These are phyloP conservation scores for Gossypium rotundifolium DNA, from an alignment of 345 rosid species.

Conservation along the genomic window DNA sequence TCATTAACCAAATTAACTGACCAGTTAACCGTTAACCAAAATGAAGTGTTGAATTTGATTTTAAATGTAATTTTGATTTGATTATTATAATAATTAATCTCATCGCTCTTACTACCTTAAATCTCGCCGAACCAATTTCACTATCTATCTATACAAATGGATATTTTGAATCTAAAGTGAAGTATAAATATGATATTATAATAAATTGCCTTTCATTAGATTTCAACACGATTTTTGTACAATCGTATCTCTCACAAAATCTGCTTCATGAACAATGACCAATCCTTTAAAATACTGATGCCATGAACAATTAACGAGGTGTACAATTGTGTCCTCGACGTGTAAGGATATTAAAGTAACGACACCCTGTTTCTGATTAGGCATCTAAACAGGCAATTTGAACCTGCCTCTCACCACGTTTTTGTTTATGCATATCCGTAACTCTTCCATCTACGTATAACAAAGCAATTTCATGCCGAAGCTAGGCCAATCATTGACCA, in stretches of 20 bases:
- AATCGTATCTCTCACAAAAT: not conserved
- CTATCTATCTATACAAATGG: too few species aligned
- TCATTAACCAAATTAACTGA: too few species aligned
- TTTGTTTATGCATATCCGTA: too few species aligned
- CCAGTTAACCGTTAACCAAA: accelerated
- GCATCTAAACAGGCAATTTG: slow-evolving; percentile 31
- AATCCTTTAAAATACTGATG: not conserved
- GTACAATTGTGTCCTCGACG: slow-evolving; percentile 8
- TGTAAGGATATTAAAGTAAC: slow-evolving; percentile 25
- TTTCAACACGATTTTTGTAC: not conserved
- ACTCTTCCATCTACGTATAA: slow-evolving; percentile 12
- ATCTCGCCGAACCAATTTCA: too few species aligned
- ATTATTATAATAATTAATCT: too few species aligned
- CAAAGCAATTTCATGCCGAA: not conserved
- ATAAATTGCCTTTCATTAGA: not conserved
- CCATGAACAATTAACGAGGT: not conserved
- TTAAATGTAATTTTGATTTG: too few species aligned
- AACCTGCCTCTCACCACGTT: slow-evolving; percentile 15
- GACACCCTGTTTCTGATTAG: slow-evolving; percentile 33
- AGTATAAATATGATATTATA: not conserved
- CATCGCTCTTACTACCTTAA: too few species aligned
- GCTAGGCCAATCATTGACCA: slow-evolving; percentile 3
- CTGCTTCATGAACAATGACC: slow-evolving; percentile 5
- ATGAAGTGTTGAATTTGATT: too few species aligned
- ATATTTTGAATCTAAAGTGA: not conserved